Base-by-base conservation (phyloP, 306 rosid species). In the Castanopsis chinensis region DNA sequence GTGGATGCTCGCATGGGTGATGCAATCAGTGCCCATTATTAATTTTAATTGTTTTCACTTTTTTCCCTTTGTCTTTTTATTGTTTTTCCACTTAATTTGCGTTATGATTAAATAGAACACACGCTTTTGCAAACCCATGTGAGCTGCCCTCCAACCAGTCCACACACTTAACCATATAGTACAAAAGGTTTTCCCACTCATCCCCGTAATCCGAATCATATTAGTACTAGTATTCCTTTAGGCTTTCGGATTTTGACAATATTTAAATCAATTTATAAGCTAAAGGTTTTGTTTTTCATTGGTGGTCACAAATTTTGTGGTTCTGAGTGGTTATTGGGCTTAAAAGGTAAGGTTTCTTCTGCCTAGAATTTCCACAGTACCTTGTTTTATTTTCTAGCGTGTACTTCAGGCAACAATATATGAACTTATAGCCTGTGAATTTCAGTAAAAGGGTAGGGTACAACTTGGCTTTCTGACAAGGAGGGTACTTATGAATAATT, bases 121-220 rank as follows among this genome's bases (percentile, higher is more conserved):
- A 69, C 84, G 82, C 77, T 70, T 84, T 86, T 75, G 69, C 77
- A 75, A 82, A 41, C 82, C 84, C 93, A 88, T 89, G 90, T 88
- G 92, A 83, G 81, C 45, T 81, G 87, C 89, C 59, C 78, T 79
- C 89, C 78, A 78, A 32, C 84, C 86, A 71, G 80, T 52, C 75
- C 87, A 55, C 76, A 78, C 71, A 30, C 73, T 54, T 33, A 37
- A 61, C 19, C 69, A 60, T 55, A 18, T 21, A 57, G 33, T 78
- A 28, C 85, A 19, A 74, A 49, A 60, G 35, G 32, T 67, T 61
- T 78, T 54, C 64, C 70, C 69, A 51, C 14, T n/a, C 77, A 33
- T 69, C 49, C 35, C 73, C 79, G n/a, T 9, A 71, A 76, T 64
- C 65, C 64, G 35, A 30, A 69, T 21, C 69, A 18, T 58, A 32